phyloP scores from a whole-genome alignment of 106 monocot species.

The Acorus gramineus region DNA sequence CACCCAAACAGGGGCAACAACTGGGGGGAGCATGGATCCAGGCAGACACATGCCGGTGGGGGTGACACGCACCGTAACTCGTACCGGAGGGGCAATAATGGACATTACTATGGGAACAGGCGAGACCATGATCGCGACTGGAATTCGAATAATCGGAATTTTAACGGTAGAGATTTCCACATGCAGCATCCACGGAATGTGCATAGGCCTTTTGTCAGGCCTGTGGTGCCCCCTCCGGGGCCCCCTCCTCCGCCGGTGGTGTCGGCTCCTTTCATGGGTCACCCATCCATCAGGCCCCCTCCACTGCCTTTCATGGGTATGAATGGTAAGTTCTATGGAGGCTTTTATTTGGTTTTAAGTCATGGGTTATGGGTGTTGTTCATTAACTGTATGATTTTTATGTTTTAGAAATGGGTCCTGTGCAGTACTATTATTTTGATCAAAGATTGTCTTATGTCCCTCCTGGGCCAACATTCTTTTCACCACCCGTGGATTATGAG shows the following conservation, averaged over 20 bases:
- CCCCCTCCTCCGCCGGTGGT: slow-evolving; percentile 18
- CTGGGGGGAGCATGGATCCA: slow-evolving; percentile 23
- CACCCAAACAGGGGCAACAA: slow-evolving; percentile 8
- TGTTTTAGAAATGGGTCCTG: background rate
- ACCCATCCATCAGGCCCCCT: slow-evolving; percentile 25
- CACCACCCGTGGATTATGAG: slow-evolving; percentile 32
- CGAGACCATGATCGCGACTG: slow-evolving; percentile 34
- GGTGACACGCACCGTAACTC: slow-evolving; percentile 31
- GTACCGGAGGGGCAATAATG: slow-evolving; percentile 13
- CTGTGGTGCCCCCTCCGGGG: slow-evolving; percentile 14
- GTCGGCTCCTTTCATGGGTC: slow-evolving; percentile 30
- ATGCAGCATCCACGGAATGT: slow-evolving; percentile 14
- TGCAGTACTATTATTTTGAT: background rate
- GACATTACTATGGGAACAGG: slow-evolving; percentile 2
- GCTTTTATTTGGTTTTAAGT: too few species aligned
- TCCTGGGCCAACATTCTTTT: slow-evolving; percentile 17
- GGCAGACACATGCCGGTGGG: slow-evolving; percentile 17
- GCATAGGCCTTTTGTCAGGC: slow-evolving; percentile 9
- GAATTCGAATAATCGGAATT: slow-evolving; percentile 12
- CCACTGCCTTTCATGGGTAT: slow-evolving; percentile 35
- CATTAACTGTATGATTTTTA: background rate
- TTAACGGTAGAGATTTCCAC: slow-evolving; percentile 13
- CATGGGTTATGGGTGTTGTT: too few species aligned
- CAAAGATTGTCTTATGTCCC: background rate
- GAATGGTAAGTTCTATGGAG: slow-evolving; percentile 30